A percentile compares a stretch with the other conserved stretches of the same genome.
Evolutionary conservation across 257 asterid species (phyloP).

Genomic region (Penstemon davidsonii): DNA sequence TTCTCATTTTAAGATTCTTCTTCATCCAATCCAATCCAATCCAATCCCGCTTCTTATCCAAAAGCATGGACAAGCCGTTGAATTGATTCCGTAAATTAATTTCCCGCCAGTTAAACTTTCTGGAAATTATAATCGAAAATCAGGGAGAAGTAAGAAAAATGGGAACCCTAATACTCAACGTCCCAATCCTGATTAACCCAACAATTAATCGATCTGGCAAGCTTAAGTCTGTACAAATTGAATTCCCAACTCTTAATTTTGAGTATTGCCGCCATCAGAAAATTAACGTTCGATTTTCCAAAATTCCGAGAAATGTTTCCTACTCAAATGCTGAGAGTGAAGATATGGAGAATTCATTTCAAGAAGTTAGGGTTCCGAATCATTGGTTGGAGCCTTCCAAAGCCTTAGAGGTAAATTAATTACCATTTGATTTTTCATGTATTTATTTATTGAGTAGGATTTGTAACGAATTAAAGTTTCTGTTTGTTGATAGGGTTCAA

Average conservation of each 20-base stretch:
- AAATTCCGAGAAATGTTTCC: background rate
- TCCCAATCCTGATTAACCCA: constrained; percentile 21
- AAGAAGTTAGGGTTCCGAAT: constrained; percentile 69
- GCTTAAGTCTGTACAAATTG: constrained; percentile 16
- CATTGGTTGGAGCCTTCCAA: constrained; percentile 67
- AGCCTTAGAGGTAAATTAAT: constrained; percentile 54
- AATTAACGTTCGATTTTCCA: constrained; percentile 21
- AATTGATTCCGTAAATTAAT: constrained; percentile 1
- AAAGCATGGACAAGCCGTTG: background rate
- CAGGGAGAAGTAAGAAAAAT: constrained; percentile 5
- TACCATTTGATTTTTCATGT: background rate
- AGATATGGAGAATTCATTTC: constrained; percentile 33
- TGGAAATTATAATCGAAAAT: background rate
- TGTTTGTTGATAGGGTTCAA: constrained; percentile 3
- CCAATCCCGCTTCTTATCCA: constrained; percentile 21
- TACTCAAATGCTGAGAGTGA: constrained; percentile 36
- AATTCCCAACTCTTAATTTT: constrained; percentile 4
- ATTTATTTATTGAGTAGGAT: background rate
- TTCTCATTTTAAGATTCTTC: no score
- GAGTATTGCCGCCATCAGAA: constrained; percentile 20
- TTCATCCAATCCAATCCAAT: no score
- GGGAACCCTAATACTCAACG: constrained; percentile 27
- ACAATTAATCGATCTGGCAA: background rate
- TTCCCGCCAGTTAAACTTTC: constrained; percentile 17
- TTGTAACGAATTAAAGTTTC: background rate